phyloP scores from a whole-genome alignment of 2,329 filamentous ascomycete genomes.

The Rasamsonia emersonii region DNA sequence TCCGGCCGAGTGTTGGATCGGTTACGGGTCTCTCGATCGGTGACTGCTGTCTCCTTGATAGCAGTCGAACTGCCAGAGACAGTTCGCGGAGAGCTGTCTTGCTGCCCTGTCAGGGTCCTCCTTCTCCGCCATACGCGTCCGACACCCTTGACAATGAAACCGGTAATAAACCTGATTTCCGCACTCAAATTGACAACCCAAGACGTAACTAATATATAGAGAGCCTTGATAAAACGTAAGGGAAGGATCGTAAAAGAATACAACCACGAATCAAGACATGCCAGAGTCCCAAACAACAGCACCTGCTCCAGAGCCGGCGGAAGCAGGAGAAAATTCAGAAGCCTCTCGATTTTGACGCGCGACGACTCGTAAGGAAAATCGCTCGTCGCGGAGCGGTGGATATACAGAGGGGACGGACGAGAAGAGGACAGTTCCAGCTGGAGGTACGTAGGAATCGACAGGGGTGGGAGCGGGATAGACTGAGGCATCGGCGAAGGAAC shows the following conservation, averaged over 20 bases:
- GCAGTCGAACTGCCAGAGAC: conserved; percentile 7
- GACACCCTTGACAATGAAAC: conserved; percentile 70
- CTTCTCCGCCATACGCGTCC: conserved; percentile 67
- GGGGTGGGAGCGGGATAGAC: conserved; percentile 51
- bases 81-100: too few relatives aligned
- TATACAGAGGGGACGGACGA: conserved; percentile 54
- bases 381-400: conserved; percentile 47
- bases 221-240: conserved; percentile 73
- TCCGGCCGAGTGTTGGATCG: conserved; percentile 11
- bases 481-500: conserved; percentile 41
- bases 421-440: conserved; percentile 55
- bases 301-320: conserved; percentile 76
- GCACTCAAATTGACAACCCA: conserved; percentile 64
- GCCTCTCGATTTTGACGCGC: conserved; percentile 79
- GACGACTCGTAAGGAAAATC: conserved; percentile 84
- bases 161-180: conserved; percentile 62
- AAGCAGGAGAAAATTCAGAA: conserved; percentile 79
- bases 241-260: conserved; percentile 95
- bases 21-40: conserved; percentile 16
- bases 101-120: conserved; percentile 14
- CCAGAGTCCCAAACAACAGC: conserved; percentile 77
- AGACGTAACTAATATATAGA: conserved; percentile 68
- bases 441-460: conserved; percentile 58
- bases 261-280: conserved; percentile 91
- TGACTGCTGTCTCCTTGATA: conserved; percentile 6